phyloP scores from a whole-genome alignment of 768 basidiomycete species.

The Lactarius quietus region DNA sequence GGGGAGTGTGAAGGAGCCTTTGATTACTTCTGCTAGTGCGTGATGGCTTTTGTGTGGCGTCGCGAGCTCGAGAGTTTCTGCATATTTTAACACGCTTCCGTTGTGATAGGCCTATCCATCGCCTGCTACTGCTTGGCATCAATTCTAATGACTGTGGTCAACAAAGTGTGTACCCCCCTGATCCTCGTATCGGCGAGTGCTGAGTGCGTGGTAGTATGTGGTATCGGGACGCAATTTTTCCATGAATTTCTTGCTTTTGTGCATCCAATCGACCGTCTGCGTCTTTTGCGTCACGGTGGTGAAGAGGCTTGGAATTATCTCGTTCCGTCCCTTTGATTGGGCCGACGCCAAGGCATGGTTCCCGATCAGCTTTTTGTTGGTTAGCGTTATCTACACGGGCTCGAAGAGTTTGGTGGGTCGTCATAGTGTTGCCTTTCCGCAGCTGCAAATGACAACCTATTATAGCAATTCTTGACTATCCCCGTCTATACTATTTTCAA shows the following conservation, averaged over 20 bases:
- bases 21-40: slow-evolving; percentile 33
- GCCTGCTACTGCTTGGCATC: slow-evolving; percentile 88
- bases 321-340: slow-evolving; percentile 77
- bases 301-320: slow-evolving; percentile 75
- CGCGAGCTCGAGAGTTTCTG: neutral
- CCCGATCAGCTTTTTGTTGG: slow-evolving; percentile 88
- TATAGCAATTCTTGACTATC: slow-evolving; percentile 93
- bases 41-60: neutral
- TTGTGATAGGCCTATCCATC: slow-evolving; percentile 67
- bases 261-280: slow-evolving; percentile 89
- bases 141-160: slow-evolving; percentile 95
- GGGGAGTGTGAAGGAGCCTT: slow-evolving; percentile 34
- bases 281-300: slow-evolving; percentile 66
- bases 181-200: neutral
- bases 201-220: slow-evolving; percentile 60
- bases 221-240: slow-evolving; percentile 91
- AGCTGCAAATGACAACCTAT: neutral
- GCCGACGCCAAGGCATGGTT: slow-evolving; percentile 91
- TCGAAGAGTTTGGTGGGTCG: slow-evolving; percentile 88
- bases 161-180: slow-evolving; percentile 61
- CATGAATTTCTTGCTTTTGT: slow-evolving; percentile 94
- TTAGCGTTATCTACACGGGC: slow-evolving; percentile 95
- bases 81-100: slow-evolving; percentile 2
- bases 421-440: neutral
- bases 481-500: slow-evolving; percentile 99